Percentiles rank a stretch among this genome's conserved stretches.
phyloP scores from a whole-genome alignment of 805 yeast genomes.

The Nakazawaea laoshanensis region DNA sequence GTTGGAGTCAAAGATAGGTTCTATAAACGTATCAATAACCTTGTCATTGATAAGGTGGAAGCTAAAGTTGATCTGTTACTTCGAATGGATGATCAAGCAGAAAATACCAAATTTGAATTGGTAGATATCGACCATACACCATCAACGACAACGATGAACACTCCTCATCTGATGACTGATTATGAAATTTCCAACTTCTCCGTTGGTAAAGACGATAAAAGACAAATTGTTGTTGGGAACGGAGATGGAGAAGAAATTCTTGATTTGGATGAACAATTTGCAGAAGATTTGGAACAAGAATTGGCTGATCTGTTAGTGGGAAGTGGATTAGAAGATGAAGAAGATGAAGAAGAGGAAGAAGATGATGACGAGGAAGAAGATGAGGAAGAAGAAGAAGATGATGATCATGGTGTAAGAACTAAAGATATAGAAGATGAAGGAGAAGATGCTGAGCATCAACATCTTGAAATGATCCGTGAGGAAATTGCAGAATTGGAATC shows the following conservation, averaged over 20 bases:
- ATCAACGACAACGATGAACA: constrained; percentile 22
- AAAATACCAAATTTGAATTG: constrained; percentile 68
- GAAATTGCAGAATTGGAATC: constrained; percentile 76
- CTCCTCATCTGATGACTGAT: constrained; percentile 14
- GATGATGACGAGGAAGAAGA: constrained; percentile 36
- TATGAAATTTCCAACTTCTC: neutral
- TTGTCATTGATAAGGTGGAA: constrained; percentile 72
- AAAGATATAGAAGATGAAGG: constrained; percentile 41
- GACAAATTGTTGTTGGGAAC: constrained; percentile 19
- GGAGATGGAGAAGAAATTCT: constrained; percentile 22
- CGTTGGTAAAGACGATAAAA: constrained; percentile 12
- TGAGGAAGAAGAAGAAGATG: constrained; percentile 41
- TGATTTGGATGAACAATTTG: constrained; percentile 8
- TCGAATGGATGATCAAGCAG: constrained; percentile 74
- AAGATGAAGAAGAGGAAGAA: constrained; percentile 36
- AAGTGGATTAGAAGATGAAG: constrained; percentile 22
- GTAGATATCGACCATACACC: constrained; percentile 43
- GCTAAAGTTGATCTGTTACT: constrained; percentile 70
- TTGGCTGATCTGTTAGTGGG: constrained; percentile 7
- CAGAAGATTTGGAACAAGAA: constrained; percentile 10
- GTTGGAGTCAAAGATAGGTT: constrained; percentile 65
- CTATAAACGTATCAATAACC: constrained; percentile 59
- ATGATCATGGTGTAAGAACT: constrained; percentile 40
- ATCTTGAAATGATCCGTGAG: constrained; percentile 69
- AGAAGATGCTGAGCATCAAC: constrained; percentile 46